Conservation (phyloP, 495 filamentous ascomycete species). For the Amphirosellinia nigrospora region DNA sequence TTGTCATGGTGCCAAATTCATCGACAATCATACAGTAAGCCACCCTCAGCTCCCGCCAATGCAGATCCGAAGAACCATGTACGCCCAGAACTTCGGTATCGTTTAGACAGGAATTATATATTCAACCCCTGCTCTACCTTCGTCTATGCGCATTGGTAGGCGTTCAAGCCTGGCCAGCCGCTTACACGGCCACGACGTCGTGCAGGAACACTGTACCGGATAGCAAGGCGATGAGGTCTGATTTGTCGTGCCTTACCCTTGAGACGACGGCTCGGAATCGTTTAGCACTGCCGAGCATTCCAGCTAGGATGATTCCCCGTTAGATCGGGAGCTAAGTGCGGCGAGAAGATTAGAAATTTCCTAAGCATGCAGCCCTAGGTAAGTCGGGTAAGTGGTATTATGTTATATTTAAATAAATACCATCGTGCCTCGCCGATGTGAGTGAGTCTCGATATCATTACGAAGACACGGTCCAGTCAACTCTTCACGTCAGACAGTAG, state of each 20-base stretch:
- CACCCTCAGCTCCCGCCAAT: not conserved
- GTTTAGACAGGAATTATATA: not conserved
- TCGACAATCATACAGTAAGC: slow-evolving; percentile 17
- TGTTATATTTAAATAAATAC: not conserved
- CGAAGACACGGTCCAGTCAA: not conserved
- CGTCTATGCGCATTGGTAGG: not conserved
- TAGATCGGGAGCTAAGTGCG: slow-evolving; percentile 3
- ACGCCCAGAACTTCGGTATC: not conserved
- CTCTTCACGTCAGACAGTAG: not conserved
- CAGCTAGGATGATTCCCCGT: not conserved
- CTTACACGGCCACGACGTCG: slow-evolving; percentile 1
- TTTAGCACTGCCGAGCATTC: slow-evolving; percentile 4
- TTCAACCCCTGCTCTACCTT: slow-evolving; percentile 1
- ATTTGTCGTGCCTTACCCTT: not conserved
- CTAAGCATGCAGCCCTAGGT: not conserved
- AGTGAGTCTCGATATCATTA: not conserved
- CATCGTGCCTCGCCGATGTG: not conserved
- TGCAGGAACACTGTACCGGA: slow-evolving; percentile 12
- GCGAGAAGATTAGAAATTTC: not conserved
- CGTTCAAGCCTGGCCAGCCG: not conserved
- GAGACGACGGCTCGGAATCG: not conserved
- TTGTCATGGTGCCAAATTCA: slow-evolving; percentile 19
- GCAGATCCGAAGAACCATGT: not conserved
- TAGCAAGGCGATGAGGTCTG: not conserved
- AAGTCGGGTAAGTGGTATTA: not conserved